Percentiles rank a stretch among this genome's conserved stretches.
phyloP scores from a whole-genome alignment of 441 rosid genomes.

The Adansonia gregorii region DNA sequence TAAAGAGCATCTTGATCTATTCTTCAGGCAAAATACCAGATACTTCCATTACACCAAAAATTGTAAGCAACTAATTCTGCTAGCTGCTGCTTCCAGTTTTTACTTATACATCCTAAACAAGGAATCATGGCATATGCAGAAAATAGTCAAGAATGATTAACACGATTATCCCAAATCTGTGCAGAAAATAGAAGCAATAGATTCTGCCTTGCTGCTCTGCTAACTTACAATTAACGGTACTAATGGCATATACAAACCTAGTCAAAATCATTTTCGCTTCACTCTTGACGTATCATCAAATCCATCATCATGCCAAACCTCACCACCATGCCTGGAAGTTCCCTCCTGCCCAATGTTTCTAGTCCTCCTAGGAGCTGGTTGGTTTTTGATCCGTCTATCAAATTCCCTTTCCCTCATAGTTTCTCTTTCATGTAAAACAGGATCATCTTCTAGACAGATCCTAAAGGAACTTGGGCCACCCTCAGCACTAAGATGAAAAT shows the following conservation, averaged over 20 bases:
- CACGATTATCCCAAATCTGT: not conserved
- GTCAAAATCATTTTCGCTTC: slow-evolving; percentile 67
- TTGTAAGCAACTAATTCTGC: not conserved
- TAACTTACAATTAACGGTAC: not conserved
- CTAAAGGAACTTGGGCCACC: slow-evolving; percentile 62
- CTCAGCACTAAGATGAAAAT: slow-evolving; percentile 51
- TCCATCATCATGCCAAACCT: slow-evolving; percentile 52
- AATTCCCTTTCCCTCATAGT: slow-evolving; percentile 58
- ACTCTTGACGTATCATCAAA: slow-evolving; percentile 53
- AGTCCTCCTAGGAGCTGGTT: slow-evolving; percentile 56
- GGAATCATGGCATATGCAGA: not conserved
- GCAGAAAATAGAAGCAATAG: slow-evolving; percentile 10
- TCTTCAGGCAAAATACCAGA: not conserved
- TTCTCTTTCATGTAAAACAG: slow-evolving; percentile 53
- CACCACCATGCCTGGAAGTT: slow-evolving; percentile 33
- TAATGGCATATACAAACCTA: slow-evolving; percentile 17
- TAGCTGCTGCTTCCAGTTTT: not conserved
- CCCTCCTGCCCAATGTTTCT: slow-evolving; percentile 58
- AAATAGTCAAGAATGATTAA: not conserved
- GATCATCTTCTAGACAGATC: slow-evolving; percentile 50
- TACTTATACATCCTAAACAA: not conserved
- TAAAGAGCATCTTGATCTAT: slow-evolving; percentile 10
- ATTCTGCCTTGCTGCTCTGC: not conserved
- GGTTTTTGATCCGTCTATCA: slow-evolving; percentile 60
- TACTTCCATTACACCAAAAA: slow-evolving; percentile 10